phyloP scores from a whole-genome alignment of 2,329 filamentous ascomycete genomes.

The Claviceps quebecensis region DNA sequence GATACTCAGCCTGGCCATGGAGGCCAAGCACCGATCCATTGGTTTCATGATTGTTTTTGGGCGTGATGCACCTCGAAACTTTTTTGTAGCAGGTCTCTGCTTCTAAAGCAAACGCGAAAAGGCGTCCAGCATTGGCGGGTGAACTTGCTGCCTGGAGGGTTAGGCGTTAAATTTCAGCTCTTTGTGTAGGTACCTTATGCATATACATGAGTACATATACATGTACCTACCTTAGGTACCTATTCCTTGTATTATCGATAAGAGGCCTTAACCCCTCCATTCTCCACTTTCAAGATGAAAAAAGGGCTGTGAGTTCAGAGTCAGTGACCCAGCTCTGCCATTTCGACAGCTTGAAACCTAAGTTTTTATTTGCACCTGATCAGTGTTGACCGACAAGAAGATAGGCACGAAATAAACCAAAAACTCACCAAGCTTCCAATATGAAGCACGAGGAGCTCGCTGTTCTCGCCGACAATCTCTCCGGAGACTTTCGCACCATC shows the following conservation, averaged over 20 bases:
- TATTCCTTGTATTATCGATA: neutral
- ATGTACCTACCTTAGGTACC: neutral
- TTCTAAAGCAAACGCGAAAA: slow-evolving; percentile 4
- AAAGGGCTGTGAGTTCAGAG: neutral
- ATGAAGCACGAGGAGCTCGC: slow-evolving; percentile 46
- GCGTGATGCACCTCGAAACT: slow-evolving; percentile 9
- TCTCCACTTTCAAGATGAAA: slow-evolving; percentile 2
- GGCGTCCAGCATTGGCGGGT: slow-evolving; percentile 1
- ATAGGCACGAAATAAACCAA: too few relatives aligned
- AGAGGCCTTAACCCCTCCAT: slow-evolving; percentile 9
- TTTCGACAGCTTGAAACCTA: neutral
- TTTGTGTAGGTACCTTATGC: neutral
- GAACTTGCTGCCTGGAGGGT: slow-evolving; percentile 12
- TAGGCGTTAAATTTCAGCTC: slow-evolving; percentile 10
- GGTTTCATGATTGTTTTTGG: slow-evolving; percentile 29
- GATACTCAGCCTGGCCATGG: slow-evolving; percentile 36
- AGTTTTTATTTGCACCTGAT: neutral
- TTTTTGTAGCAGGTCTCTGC: neutral
- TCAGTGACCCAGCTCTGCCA: neutral
- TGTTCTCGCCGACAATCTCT: slow-evolving; percentile 34
- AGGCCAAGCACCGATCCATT: slow-evolving; percentile 39
- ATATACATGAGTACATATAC: too few relatives aligned
- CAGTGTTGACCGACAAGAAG: neutral
- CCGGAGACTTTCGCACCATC: slow-evolving; percentile 67
- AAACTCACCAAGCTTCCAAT: slow-evolving; percentile 9